phyloP scores from a whole-genome alignment of 1,284 basidiomycete genomes.

The Anthracocystis setariae region DNA sequence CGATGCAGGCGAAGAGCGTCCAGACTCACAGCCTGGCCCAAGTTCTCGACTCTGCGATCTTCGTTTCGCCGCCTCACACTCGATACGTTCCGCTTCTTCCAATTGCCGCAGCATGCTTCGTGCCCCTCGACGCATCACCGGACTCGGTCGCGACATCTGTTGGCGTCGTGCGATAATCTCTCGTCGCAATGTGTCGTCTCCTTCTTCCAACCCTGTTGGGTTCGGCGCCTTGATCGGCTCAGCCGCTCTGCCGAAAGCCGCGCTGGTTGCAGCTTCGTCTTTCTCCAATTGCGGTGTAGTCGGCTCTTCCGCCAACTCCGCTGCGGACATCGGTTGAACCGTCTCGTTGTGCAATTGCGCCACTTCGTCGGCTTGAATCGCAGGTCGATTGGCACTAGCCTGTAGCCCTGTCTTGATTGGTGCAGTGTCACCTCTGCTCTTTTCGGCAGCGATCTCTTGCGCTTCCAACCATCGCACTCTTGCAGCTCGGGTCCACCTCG shows the following conservation, averaged over 20 bases:
- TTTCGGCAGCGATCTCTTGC: slow-evolving; percentile 16
- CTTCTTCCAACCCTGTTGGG: slow-evolving; percentile 23
- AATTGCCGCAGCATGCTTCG: slow-evolving; percentile 49
- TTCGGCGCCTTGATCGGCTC: slow-evolving; percentile 3
- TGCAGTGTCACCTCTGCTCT: background rate
- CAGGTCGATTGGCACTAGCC: slow-evolving; percentile 22
- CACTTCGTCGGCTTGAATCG: slow-evolving; percentile 45
- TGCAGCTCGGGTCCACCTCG: slow-evolving; percentile 36
- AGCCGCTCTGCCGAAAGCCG: background rate
- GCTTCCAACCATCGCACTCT: slow-evolving; percentile 38
- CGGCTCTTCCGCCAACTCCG: slow-evolving; percentile 33
- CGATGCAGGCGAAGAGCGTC: slow-evolving; percentile 22
- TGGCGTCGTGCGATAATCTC: slow-evolving; percentile 34
- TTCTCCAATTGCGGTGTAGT: slow-evolving; percentile 14
- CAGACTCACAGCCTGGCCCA: slow-evolving; percentile 10
- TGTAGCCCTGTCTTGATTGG: background rate
- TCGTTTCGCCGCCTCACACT: slow-evolving; percentile 22
- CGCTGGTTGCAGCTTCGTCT: background rate
- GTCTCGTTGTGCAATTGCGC: slow-evolving; percentile 36
- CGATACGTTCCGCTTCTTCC: slow-evolving; percentile 41
- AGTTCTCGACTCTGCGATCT: slow-evolving; percentile 21
- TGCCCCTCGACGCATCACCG: slow-evolving; percentile 31
- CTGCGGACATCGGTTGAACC: slow-evolving; percentile 27
- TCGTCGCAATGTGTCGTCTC: slow-evolving; percentile 31
- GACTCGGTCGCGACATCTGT: slow-evolving; percentile 25